A percentile compares a stretch with the other conserved stretches of the same genome.
These are phyloP conservation scores for Coemansia sp. DNA, from an alignment of 192 early-diverging fungal genomes.

Conservation along the genomic window DNA sequence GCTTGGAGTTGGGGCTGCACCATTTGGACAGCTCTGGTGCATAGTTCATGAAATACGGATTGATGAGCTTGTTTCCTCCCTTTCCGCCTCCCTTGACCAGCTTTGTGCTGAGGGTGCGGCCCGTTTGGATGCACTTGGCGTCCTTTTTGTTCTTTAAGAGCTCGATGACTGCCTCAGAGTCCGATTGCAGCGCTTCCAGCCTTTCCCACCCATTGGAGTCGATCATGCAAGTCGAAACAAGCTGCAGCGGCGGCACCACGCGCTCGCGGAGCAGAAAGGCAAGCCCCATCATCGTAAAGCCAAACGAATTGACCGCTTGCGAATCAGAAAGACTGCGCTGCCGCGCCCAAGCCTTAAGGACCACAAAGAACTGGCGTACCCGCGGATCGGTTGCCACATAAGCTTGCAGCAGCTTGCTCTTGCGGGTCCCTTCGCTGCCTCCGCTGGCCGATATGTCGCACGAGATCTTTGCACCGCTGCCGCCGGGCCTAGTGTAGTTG, in stretches of 20 bases:
- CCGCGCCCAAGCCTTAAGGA: constrained; percentile 38
- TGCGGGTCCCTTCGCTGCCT: constrained; percentile 16
- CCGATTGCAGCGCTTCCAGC: constrained; percentile 5
- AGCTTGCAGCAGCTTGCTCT: background rate
- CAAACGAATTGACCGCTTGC: constrained; percentile 45
- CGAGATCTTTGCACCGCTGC: constrained; percentile 36
- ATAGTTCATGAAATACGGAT: constrained; percentile 9
- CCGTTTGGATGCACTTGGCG: constrained; percentile 8
- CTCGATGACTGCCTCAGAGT: background rate
- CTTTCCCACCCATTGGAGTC: background rate
- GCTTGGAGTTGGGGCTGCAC: constrained; percentile 32
- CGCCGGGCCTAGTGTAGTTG: background rate
- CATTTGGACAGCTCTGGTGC: background rate
- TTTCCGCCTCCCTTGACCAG: background rate
- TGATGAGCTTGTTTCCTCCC: background rate
- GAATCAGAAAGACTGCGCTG: constrained; percentile 12
- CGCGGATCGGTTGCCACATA: constrained; percentile 32
- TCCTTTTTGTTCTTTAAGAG: background rate
- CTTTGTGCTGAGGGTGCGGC: background rate
- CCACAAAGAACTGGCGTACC: constrained; percentile 21
- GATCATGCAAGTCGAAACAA: constrained; percentile 12
- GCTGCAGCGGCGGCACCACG: constrained; percentile 50
- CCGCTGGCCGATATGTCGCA: constrained; percentile 12
- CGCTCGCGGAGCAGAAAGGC: constrained; percentile 32
- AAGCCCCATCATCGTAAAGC: constrained; percentile 42